Evolutionary conservation across 192 early-diverging fungal species (phyloP), one percentile per base, ranked within the genome.

Genomic region (Glomus cerebriforme): DNA sequence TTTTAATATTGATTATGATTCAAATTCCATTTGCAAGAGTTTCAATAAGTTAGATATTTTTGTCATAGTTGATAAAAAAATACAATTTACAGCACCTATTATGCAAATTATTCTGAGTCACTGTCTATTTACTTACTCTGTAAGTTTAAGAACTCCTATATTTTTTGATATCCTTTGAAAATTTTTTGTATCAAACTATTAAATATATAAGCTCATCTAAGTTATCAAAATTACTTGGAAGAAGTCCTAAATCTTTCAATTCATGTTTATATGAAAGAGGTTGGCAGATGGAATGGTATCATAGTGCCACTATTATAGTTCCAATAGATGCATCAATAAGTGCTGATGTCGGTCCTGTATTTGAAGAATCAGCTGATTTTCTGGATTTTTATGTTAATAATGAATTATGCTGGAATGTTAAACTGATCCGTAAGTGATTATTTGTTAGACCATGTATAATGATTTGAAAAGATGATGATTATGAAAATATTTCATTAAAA

Each of bases 241-340:
- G 7, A 35, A 22, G 74, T 29, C n/a, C 27, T 63, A 24, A 63
- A 63, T 63, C 27, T 63, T 12, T 10, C 12, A 10, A 29, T 64
- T 62, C 32, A 37, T 17, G 63, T 78, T 65, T 83, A 27, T 59
- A 82, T 37, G 72, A 85, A 37, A 69, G 83, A 43, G 69, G 59
- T 47, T 84, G 71, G 82, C 83, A 84, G 37, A 84, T 84, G 82
- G 83, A 79, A 69, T 84, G 73, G 58, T 83, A 84, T 43, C 69
- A 45, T 39, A 7, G 3, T 29, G 27, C 73, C 54, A 34, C 62
- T 39, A 72, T 10, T 37, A 75, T 19, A 64, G 63, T 43, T 59
- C 81, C 82, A 78, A 22, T 43, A 22, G 43, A 77, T 35, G 17
- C 15, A 29, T 31, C 64, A 59, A 69, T 80, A 58, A 67, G 34